Percentiles rank a stretch among this genome's conserved stretches.
These are phyloP conservation scores for Abrus pulchellus DNA, from an alignment of 306 rosid species.

Conservation along the genomic window DNA sequence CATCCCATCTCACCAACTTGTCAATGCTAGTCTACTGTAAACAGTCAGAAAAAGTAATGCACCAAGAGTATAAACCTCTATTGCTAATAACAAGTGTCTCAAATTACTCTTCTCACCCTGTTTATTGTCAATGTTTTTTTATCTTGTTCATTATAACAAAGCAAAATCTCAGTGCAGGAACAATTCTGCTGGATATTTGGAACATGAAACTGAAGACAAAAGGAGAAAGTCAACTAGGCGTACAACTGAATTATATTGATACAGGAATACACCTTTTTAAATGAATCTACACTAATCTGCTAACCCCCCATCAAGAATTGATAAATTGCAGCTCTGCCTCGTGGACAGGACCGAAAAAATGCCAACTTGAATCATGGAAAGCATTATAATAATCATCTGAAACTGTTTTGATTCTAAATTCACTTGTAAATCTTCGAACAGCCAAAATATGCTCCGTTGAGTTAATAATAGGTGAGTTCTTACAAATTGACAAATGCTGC, in stretches of 20 bases:
- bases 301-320: slow-evolving; percentile 47
- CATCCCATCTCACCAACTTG: too few species aligned
- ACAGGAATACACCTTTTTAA: neutral
- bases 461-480: slow-evolving; percentile 53
- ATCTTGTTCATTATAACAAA: neutral
- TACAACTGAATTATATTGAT: slow-evolving; percentile 10
- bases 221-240: neutral
- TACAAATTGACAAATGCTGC: slow-evolving; percentile 61
- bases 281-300: neutral
- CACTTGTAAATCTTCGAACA: slow-evolving; percentile 56
- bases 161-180: neutral
- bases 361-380: slow-evolving; percentile 94
- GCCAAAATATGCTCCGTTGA: slow-evolving; percentile 61
- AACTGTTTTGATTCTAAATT: slow-evolving; percentile 61
- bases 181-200: neutral
- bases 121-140: too few species aligned
- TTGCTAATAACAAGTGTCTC: too few species aligned
- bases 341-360: slow-evolving; percentile 65
- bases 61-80: too few species aligned
- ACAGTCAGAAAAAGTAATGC: too few species aligned
- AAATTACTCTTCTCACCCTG: too few species aligned
- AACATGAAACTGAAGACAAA: neutral
- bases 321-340: slow-evolving; percentile 54
- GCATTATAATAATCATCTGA: slow-evolving; percentile 82
- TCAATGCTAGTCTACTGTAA: too few species aligned